A percentile compares a stretch with the other conserved stretches of the same genome.
Conservation (phyloP, 768 basidiomycete species). For the Mycena rebaudengoi region DNA sequence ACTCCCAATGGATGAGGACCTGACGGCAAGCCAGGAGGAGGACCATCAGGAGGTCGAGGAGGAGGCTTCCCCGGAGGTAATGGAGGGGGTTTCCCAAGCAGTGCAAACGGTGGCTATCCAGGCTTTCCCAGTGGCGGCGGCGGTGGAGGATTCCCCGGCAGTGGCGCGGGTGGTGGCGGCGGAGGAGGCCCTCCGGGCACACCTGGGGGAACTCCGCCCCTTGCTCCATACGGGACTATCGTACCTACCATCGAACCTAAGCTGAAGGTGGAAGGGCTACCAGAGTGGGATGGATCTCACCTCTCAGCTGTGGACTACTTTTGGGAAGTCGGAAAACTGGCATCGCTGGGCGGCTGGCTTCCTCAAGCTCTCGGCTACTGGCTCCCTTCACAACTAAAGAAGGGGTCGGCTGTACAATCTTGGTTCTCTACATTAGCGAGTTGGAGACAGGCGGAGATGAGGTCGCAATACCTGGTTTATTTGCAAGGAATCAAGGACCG, state of each 20-base stretch:
- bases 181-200: not conserved
- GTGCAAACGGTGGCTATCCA: too few species aligned
- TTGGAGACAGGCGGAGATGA: not conserved
- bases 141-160: too few species aligned
- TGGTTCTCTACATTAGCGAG: not conserved
- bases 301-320: not conserved
- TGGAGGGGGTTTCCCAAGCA: too few species aligned
- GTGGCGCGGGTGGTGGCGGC: not conserved
- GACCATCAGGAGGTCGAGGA: too few species aligned
- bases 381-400: not conserved
- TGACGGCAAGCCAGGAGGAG: too few species aligned
- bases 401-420: not conserved
- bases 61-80: too few species aligned
- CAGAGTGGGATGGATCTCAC: not conserved
- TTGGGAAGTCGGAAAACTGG: not conserved
- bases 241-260: not conserved
- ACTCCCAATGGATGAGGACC: too few species aligned
- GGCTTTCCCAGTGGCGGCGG: too few species aligned
- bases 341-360: not conserved
- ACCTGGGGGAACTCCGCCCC: constrained; percentile 43
- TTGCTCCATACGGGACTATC: not conserved
- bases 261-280: not conserved
- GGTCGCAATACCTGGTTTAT: not conserved
- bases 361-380: not conserved
- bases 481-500: not conserved